These are phyloP conservation scores for Fagopyrum homotropicum DNA, from an alignment of 148 eudicot genomes.

Conservation along the genomic window DNA sequence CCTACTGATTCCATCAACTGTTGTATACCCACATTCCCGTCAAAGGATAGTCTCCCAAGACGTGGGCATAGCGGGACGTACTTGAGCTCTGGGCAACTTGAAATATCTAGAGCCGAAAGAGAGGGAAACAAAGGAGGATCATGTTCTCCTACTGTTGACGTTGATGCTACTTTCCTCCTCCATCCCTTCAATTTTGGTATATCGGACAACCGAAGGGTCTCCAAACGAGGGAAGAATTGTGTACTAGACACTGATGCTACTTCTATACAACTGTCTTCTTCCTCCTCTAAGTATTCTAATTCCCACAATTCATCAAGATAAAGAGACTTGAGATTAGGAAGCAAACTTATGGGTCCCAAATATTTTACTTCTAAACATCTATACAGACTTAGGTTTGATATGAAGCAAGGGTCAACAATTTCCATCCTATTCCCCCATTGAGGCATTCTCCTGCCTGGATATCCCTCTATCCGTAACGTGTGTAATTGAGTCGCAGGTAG, in stretches of 20 bases:
- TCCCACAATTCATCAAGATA: neutral
- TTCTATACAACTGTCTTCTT: neutral
- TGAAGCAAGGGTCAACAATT: neutral
- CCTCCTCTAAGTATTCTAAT: neutral
- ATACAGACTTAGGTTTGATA: neutral
- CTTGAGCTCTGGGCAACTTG: neutral
- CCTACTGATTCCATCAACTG: neutral
- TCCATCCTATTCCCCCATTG: neutral
- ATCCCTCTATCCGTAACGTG: too few relatives aligned
- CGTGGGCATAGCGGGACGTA: neutral
- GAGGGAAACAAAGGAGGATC: neutral
- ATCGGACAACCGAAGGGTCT: neutral
- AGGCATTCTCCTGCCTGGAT: neutral
- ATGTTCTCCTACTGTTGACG: neutral
- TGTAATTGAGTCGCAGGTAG: neutral
- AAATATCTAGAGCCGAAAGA: neutral
- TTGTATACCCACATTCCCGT: neutral
- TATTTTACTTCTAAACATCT: neutral
- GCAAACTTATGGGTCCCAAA: neutral
- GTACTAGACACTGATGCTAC: neutral
- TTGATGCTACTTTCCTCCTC: neutral
- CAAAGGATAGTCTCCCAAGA: neutral
- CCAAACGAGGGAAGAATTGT: neutral
- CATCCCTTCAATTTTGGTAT: neutral
- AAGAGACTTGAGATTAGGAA: neutral